phyloP scores from a whole-genome alignment of 2,329 filamentous ascomycete genomes.

The Fusarium continuum region DNA sequence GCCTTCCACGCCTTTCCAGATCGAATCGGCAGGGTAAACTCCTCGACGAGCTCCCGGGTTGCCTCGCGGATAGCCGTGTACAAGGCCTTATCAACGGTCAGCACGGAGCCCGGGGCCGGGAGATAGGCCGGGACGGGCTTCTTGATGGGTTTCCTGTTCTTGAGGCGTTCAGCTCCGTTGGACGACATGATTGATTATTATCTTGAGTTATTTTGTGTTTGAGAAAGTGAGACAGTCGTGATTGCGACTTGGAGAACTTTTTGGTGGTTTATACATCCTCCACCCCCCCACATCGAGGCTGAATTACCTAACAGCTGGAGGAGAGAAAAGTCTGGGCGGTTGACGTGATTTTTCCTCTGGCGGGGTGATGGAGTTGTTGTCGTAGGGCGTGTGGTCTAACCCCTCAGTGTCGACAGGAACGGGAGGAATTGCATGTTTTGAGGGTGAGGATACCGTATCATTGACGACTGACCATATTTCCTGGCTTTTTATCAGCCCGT shows the following conservation, averaged over 20 bases:
- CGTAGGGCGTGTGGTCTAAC: too few species aligned
- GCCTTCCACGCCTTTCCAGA: constrained; percentile 79
- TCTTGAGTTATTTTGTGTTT: neutral
- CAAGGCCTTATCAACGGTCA: constrained; percentile 54
- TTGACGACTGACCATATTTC: neutral
- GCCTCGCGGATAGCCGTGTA: constrained; percentile 71
- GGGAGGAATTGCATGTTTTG: neutral
- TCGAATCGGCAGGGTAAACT: constrained; percentile 75
- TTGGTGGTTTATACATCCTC: constrained; percentile 1
- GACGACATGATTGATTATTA: constrained; percentile 28
- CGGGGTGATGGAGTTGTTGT: neutral
- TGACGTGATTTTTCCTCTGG: neutral
- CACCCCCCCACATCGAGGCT: constrained; percentile 28
- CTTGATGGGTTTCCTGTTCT: constrained; percentile 55
- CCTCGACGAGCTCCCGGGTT: constrained; percentile 53
- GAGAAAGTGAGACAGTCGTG: neutral
- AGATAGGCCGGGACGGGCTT: constrained; percentile 61
- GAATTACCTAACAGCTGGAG: neutral
- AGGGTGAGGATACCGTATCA: neutral
- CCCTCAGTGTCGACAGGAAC: neutral
- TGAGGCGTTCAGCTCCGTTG: constrained; percentile 50
- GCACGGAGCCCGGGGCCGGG: constrained; percentile 53
- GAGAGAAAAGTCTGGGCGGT: neutral
- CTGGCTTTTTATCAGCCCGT: neutral
- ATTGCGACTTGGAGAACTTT: constrained; percentile 11